Evolutionary conservation across 768 basidiomycete genomes (phyloP).

Genomic region (Lactarius evosmus): DNA sequence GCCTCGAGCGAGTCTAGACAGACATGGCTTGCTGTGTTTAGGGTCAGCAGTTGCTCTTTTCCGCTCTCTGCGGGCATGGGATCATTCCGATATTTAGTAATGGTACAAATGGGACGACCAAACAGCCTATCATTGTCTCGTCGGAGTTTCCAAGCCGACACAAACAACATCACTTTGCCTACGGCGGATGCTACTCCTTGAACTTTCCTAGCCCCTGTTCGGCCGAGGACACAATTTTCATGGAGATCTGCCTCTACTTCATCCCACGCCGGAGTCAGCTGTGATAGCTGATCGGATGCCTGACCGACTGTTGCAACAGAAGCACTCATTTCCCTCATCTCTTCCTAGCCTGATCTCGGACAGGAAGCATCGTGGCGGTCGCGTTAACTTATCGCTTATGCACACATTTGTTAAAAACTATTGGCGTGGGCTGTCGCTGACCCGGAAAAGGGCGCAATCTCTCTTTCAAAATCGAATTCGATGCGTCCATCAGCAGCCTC

Average conservation of each 20-base stretch:
- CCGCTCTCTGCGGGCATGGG: background rate
- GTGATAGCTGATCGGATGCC: conserved; percentile 13
- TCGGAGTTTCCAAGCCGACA: conserved; percentile 1
- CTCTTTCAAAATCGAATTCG: conserved; percentile 2
- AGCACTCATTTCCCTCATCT: background rate
- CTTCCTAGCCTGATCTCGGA: conserved; percentile 1
- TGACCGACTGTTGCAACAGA: conserved; percentile 7
- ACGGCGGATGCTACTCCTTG: background rate
- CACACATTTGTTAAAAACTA: conserved; percentile 3
- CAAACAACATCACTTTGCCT: background rate
- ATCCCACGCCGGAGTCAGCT: conserved; percentile 12
- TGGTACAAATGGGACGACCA: background rate
- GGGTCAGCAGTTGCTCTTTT: background rate
- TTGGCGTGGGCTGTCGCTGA: conserved; percentile 12
- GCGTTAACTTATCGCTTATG: background rate
- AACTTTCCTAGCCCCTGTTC: conserved; percentile 19
- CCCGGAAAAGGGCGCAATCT: background rate
- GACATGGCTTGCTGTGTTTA: background rate
- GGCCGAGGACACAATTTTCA: conserved; percentile 8
- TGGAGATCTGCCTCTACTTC: background rate
- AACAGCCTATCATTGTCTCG: background rate
- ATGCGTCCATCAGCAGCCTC: conserved; percentile 7
- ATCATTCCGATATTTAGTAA: conserved; percentile 4
- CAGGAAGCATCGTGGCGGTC: conserved; percentile 9
- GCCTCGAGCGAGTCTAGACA: conserved; percentile 1